A percentile compares a stretch with the other conserved stretches of the same genome.
Conservation (phyloP, 805 yeast genomes). For the Helenozyma baotianmanensis region DNA sequence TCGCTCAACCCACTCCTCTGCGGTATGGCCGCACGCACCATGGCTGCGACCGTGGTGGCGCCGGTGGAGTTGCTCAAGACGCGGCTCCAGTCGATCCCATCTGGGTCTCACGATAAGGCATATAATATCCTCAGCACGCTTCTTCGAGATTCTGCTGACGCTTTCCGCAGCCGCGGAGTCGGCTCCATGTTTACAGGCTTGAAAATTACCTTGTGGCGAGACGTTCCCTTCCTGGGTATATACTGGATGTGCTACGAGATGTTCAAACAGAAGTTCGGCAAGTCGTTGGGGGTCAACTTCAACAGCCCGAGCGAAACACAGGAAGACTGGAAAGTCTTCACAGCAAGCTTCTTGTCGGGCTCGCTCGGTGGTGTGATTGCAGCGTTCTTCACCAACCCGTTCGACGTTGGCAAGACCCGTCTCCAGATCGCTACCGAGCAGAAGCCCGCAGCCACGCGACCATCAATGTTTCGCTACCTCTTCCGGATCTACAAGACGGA, state of each 20-base stretch:
- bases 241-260: constrained; percentile 87
- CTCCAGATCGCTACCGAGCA: constrained; percentile 56
- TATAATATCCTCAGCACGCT: constrained; percentile 37
- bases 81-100: constrained; percentile 82
- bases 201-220: constrained; percentile 89
- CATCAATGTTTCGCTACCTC: constrained; percentile 68
- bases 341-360: constrained; percentile 73
- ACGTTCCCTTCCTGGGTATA: constrained; percentile 93
- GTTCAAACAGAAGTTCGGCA: constrained; percentile 27
- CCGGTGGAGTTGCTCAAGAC: constrained; percentile 89
- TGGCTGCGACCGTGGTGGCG: constrained; percentile 81
- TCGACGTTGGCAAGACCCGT: constrained; percentile 95
- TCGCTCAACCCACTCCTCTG: constrained; percentile 78
- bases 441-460: constrained; percentile 19
- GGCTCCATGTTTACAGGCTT: constrained; percentile 76
- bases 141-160: constrained; percentile 47
- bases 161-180: constrained; percentile 54
- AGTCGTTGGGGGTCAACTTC: constrained; percentile 21
- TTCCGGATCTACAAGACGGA: constrained; percentile 60
- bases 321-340: constrained; percentile 44
- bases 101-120: constrained; percentile 22
- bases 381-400: constrained; percentile 86
- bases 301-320: constrained; percentile 5
- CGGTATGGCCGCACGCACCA: constrained; percentile 76
- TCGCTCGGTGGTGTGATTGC: constrained; percentile 81